These are phyloP conservation scores for Pythium pyrilobum DNA, from an alignment of 352 stramenopile genomes.

Conservation along the genomic window DNA sequence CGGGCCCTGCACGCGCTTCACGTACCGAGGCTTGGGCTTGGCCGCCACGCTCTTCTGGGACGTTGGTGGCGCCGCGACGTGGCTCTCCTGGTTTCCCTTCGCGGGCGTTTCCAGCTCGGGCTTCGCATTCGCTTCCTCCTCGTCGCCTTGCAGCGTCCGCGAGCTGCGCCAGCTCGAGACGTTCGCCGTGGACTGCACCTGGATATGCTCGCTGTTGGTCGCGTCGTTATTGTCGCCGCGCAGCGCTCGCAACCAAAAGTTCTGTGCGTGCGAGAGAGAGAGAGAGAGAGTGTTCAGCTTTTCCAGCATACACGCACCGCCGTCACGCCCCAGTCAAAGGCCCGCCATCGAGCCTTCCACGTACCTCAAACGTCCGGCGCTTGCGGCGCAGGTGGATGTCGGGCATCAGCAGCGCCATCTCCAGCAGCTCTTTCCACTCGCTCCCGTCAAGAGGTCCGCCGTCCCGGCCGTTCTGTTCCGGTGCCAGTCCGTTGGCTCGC, in stretches of 20 bases:
- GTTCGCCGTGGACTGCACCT: conserved; percentile 8
- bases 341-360: neutral
- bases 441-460: no score
- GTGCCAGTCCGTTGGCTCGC: neutral
- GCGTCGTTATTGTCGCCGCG: conserved; percentile 20
- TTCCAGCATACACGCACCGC: neutral
- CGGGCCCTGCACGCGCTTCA: conserved; percentile 26
- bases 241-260: conserved; percentile 18
- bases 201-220: conserved; percentile 13
- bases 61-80: conserved; percentile 2
- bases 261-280: no score
- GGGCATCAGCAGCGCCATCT: conserved; percentile 57
- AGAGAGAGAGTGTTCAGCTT: no score
- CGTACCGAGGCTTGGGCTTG: conserved; percentile 1
- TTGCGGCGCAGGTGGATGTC: conserved; percentile 64
- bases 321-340: no score
- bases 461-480: no score
- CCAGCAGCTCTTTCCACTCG: neutral
- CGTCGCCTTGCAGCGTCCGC: neutral
- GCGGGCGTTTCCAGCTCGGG: no score
- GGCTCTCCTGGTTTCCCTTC: no score
- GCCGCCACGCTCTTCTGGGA: neutral
- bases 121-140: no score
- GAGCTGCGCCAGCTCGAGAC: conserved; percentile 13
- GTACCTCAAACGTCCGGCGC: conserved; percentile 50